phyloP scores from a whole-genome alignment of 2,329 filamentous ascomycete species.

The Penicillium griseofulvum region DNA sequence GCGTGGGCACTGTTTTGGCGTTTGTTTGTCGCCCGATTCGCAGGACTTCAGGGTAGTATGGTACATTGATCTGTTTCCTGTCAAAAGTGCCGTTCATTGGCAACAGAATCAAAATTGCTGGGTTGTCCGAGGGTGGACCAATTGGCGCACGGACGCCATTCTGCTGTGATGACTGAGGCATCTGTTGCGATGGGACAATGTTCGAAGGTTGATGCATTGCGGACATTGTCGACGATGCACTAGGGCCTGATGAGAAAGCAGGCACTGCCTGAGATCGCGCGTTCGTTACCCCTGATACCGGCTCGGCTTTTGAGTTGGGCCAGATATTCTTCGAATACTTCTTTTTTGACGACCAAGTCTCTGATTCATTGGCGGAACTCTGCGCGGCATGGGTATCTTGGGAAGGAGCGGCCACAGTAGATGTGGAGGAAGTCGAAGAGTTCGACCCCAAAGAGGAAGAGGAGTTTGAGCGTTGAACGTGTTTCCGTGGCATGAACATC shows the following conservation, averaged over 20 bases:
- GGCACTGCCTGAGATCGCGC: constrained; percentile 62
- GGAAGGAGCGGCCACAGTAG: constrained; percentile 34
- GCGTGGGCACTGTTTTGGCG: constrained; percentile 88
- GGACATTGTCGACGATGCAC: constrained; percentile 61
- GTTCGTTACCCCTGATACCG: constrained; percentile 61
- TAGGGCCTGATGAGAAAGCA: constrained; percentile 56
- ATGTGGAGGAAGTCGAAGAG: constrained; percentile 60
- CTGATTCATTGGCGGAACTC: constrained; percentile 36
- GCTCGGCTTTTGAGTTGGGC: constrained; percentile 65
- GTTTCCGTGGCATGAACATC: constrained; percentile 88
- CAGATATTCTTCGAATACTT: constrained; percentile 56
- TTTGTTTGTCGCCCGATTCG: constrained; percentile 96
- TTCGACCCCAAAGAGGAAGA: constrained; percentile 73
- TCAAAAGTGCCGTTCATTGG: constrained; percentile 97
- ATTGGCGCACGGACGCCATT: constrained; percentile 54
- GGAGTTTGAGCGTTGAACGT: constrained; percentile 81
- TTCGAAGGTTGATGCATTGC: constrained; percentile 62
- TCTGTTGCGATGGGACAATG: constrained; percentile 67
- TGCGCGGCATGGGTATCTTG: constrained; percentile 41
- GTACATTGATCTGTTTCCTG: constrained; percentile 91
- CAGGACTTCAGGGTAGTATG: constrained; percentile 88
- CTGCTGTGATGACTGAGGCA: constrained; percentile 60
- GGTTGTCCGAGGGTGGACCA: constrained; percentile 55
- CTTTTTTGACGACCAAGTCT: constrained; percentile 46
- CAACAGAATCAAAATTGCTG: constrained; percentile 78